Evolutionary conservation across 805 yeast genomes (phyloP), one percentile per base, ranked within the genome.

Genomic region (Yamadazyma akitaensis): DNA sequence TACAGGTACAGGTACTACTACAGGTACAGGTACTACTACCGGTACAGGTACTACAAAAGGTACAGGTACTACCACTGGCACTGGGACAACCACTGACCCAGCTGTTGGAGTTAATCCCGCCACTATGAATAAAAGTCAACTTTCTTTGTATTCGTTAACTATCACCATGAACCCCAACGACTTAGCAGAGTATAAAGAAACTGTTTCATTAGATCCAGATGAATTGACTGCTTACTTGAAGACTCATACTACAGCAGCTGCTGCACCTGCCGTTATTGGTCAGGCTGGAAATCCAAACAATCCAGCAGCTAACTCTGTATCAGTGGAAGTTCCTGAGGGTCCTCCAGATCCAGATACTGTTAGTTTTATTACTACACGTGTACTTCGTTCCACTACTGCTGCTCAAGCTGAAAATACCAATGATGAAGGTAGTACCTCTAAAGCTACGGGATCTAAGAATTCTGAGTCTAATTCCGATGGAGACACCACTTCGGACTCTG

Each of bases 311-410:
- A 49, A 54, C 14, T 42, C 55, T 3, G 24, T 47, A 2, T 46
- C 59, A 13, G 48, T 53, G 11, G 30, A 36, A 11, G 47, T 49
- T 18, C 54, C 58, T 11, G 50, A 42, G 17, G 53, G 52, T 2
- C 47, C 47, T 17, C 44, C 59, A 28, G 55, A 54, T 11, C 54
- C 51, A 13, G 58, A 58, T 18, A 37, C 63, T 44, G 49, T 51
- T 8, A 51, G 60, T 28, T 65, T 65, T 46, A 54, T 70, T 36
- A 68, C 75, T 28, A 59, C 71, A 11, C 60, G 69, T 49, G 56
- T 59, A 4, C 40, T 43, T 21, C 64, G 64, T n/a, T 52, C 68
- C 3, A 44, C 54, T 2, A 30, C 52, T 6, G 37, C 59, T 9
- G 37, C 46, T 16, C 17, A 50, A 8, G 48, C 35, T 3, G 36